phyloP scores from a whole-genome alignment of 1,139 yeast species.

The Yamadazyma friedrichii region DNA sequence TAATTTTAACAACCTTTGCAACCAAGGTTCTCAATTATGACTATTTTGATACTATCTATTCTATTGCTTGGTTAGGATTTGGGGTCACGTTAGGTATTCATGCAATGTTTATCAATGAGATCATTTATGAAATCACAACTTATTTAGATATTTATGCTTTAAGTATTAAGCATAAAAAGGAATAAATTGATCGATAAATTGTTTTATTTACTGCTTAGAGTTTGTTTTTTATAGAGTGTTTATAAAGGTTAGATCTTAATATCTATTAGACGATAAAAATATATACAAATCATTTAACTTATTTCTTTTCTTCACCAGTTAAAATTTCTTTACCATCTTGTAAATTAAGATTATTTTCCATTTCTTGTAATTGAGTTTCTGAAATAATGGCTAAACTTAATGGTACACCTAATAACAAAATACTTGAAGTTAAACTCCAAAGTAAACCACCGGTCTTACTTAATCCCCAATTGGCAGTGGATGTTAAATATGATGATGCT shows the following conservation, averaged over 20 bases:
- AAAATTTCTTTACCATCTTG: constrained; percentile 83
- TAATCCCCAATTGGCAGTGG: constrained; percentile 43
- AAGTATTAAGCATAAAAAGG: constrained; percentile 75
- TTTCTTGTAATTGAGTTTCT: constrained; percentile 90
- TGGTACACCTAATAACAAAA: constrained; percentile 89
- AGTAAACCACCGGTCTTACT: constrained; percentile 68
- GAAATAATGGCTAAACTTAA: constrained; percentile 83
- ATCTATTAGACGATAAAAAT: constrained; percentile 3
- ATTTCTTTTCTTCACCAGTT: constrained; percentile 55
- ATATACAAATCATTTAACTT: constrained; percentile 17
- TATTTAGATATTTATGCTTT: constrained; percentile 85
- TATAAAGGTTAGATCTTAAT: background rate
- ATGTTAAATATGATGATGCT: constrained; percentile 32
- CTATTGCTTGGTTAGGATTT: constrained; percentile 67
- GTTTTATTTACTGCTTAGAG: no score
- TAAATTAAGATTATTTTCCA: constrained; percentile 89
- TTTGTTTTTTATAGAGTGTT: no score
- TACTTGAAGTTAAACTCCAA: constrained; percentile 85
- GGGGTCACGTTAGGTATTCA: constrained; percentile 79
- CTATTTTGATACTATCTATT: constrained; percentile 36
- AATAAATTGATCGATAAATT: no score
- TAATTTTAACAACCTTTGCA: constrained; percentile 41
- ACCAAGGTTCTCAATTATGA: constrained; percentile 39
- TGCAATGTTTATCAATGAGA: constrained; percentile 75
- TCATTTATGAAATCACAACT: constrained; percentile 77